These are phyloP conservation scores for Aspergillus novofumigatus DNA, from an alignment of 2,329 filamentous ascomycete genomes.

Conservation along the genomic window DNA sequence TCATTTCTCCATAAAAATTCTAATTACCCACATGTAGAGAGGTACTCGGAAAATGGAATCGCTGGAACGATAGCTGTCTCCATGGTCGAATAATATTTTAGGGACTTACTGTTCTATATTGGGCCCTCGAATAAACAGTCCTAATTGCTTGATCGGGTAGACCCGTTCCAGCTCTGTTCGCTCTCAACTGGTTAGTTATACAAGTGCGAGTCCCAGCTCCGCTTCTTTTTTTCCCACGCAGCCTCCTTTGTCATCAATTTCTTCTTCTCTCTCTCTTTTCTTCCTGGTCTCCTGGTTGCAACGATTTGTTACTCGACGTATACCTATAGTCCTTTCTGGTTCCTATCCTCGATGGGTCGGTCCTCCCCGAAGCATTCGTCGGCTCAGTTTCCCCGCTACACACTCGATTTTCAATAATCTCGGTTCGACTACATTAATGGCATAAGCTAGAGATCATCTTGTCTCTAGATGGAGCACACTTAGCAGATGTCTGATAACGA, in stretches of 20 bases:
- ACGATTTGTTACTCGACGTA: slow-evolving; percentile 5
- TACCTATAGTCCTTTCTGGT: slow-evolving; percentile 17
- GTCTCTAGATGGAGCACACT: slow-evolving; percentile 26
- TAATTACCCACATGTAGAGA: background rate
- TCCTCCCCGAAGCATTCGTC: slow-evolving; percentile 9
- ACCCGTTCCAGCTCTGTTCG: slow-evolving; percentile 18
- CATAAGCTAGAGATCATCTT: slow-evolving; percentile 17
- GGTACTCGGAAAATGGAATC: background rate
- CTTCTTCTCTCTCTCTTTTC: background rate
- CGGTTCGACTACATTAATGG: slow-evolving; percentile 10
- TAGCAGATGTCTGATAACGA: slow-evolving; percentile 36
- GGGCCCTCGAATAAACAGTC: background rate
- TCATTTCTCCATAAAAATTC: background rate
- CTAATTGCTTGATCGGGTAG: slow-evolving; percentile 13
- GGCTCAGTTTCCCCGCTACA: slow-evolving; percentile 2
- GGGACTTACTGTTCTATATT: slow-evolving; percentile 7
- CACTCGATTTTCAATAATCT: slow-evolving; percentile 2
- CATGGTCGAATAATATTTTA: slow-evolving; percentile 1
- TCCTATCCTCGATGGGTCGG: slow-evolving; percentile 21
- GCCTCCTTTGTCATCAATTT: slow-evolving; percentile 6
- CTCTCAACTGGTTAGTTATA: slow-evolving; percentile 11
- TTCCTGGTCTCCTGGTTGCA: background rate
- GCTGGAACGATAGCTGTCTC: background rate
- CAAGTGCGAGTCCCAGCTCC: slow-evolving; percentile 19
- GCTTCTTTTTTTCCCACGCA: slow-evolving; percentile 11